Base-by-base conservation (phyloP, 164 flowering plant species). In the Aristolochia contorta region DNA sequence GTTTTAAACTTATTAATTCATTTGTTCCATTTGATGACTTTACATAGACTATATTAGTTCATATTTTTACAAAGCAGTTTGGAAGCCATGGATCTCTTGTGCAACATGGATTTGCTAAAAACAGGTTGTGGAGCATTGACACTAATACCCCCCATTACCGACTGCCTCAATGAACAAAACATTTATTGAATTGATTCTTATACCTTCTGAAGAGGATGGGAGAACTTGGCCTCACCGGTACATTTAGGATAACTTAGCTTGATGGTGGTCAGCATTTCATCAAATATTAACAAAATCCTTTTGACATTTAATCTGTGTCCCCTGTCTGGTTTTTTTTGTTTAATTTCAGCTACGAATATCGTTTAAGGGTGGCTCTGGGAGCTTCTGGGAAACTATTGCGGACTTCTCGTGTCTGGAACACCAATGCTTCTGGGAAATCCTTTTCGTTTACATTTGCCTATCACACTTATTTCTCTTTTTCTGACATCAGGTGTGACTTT, bases 161-260 rank as follows among this genome's bases (percentile, higher is more conserved):
- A 72, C 85, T 43, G 61, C 25, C 66, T 60, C 80, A 59, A 60
- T 77, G 46, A 73, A 64, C 58, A 86, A 79, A 67, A 77, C 85
- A 57, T 80, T 57, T 72, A 67, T 90, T 68, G 97, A 93, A 73
- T 76, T 93, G 72, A 70, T 93, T 30, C 94, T 93, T 56, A 81
- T 70, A 73, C 80, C 83, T 16, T 65, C 89, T 67, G 97, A 87
- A 51, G 96, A 93, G 53, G 97, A 89, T 65, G 13, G 72, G 63
- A 87, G 84, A 78, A 72, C 76, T 52, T 93, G 96, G 94, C 94
- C 96, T 74, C 89, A 93, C 79, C 78, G 89, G 98, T 93, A 73
- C 24, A 46, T 3, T 32, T 32, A 32, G 33, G 4, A 32, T 24
- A 54, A 52, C 57, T 43, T 63, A 32, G 62, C 30, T 15, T 37